Evolutionary conservation across 163 green algal genomes (phyloP), one percentile per base, ranked within the genome.

Genomic region (Smithsoniella earleae): DNA sequence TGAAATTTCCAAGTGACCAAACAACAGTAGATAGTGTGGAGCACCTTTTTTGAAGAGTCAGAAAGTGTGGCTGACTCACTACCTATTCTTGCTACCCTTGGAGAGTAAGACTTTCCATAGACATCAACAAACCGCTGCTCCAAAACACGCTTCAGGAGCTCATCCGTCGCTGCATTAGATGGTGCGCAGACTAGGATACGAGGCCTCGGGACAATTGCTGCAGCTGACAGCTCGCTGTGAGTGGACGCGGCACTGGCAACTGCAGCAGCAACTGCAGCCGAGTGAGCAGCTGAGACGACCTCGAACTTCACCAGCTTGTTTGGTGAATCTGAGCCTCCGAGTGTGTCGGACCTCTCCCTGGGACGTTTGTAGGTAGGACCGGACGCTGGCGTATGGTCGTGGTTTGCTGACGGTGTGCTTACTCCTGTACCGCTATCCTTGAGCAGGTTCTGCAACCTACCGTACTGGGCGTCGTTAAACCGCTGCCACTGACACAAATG

Each of bases 151-250:
- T 87, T 65, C 44, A 94, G 82, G 54, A 96, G 81, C 83, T 97
- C 93, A 54, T 98, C 94, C 2, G 88, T 90, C 25, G 93, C 94
- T n/a, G 91, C 92, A 74, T 99, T 99, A 63, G 82, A 92, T 40
- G 92, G 94, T 18, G 94, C 91, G 73, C 90, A 97, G 3, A 99
- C 88, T 52, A 97, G 83, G 34, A 98, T 85, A 40, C 85, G 78
- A 2, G 87, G 88, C 78, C 82, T 85, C 22, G 40, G 58, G n/a
- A 49, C 40, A 13, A 49, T 49, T 13, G 49, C 25, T 54, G n/a
- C 38, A n/a, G n/a, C n/a, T n/a, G n/a, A n/a, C n/a, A n/a, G n/a
- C n/a, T n/a, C n/a, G n/a, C n/a, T n/a, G n/a, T n/a, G n/a, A n/a
- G n/a, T n/a, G n/a, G n/a, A n/a, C n/a, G n/a, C n/a, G n/a, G n/a